These are phyloP conservation scores for Phytophthora crassamura DNA, from an alignment of 352 stramenopile genomes.

Conservation along the genomic window DNA sequence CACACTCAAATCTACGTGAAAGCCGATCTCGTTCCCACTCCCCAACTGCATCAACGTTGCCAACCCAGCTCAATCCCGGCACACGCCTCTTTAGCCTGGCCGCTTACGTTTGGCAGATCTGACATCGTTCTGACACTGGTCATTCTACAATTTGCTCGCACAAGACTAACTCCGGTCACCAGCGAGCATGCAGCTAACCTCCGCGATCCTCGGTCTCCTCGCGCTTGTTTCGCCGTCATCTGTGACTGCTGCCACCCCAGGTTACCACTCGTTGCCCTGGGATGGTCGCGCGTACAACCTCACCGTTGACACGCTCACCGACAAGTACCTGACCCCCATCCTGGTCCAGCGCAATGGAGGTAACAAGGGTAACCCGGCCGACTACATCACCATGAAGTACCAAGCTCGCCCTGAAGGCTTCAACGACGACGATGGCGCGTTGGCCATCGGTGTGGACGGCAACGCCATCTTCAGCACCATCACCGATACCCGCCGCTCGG, in stretches of 20 bases:
- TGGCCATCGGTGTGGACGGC: conserved; percentile 55
- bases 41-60: not conserved
- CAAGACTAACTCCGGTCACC: not conserved
- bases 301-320: conserved; percentile 48
- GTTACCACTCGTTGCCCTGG: conserved; percentile 30
- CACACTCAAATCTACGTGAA: not conserved
- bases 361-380: conserved; percentile 33
- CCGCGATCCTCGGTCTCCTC: not conserved
- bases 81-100: too few relatives aligned
- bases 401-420: conserved; percentile 44
- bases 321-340: conserved; percentile 55
- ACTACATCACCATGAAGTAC: conserved; percentile 49
- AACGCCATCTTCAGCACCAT: conserved; percentile 54
- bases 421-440: conserved; percentile 59
- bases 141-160: conserved; percentile 7
- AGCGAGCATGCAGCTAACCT: not conserved
- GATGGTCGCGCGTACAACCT: conserved; percentile 51
- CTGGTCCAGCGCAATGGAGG: conserved; percentile 45
- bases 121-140: not conserved
- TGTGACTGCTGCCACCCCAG: not conserved
- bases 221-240: not conserved
- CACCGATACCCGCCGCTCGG: conserved; percentile 49
- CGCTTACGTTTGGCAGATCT: too few relatives aligned
- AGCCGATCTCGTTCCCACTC: conserved; percentile 1
- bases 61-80: too few relatives aligned